A percentile compares a stretch with the other conserved stretches of the same genome.
Evolutionary conservation across 2,329 filamentous ascomycete genomes (phyloP).

Genomic region (Cyphellophora europaea): DNA sequence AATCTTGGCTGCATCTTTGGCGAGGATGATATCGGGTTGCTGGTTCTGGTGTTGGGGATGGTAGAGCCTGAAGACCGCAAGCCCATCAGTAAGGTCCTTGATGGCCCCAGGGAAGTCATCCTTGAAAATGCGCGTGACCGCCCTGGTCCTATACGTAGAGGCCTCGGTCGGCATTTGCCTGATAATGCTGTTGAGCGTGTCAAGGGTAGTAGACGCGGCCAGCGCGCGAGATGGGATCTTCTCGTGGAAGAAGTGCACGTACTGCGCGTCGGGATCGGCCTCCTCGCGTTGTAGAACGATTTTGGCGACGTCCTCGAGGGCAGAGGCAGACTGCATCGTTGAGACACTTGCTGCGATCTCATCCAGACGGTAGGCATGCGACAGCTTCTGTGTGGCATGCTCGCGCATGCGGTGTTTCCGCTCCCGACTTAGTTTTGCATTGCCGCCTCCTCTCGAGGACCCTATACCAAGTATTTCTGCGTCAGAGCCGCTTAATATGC

Average conservation of each 20-base stretch:
- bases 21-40: slow-evolving; percentile 41
- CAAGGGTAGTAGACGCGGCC: slow-evolving; percentile 60
- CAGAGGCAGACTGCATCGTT: slow-evolving; percentile 71
- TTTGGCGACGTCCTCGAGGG: slow-evolving; percentile 65
- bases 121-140: slow-evolving; percentile 66
- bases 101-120: slow-evolving; percentile 62
- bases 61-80: slow-evolving; percentile 46
- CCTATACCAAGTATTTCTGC: slow-evolving; percentile 49
- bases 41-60: slow-evolving; percentile 42
- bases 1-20: slow-evolving; percentile 30
- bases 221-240: slow-evolving; percentile 72
- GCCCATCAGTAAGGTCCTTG: slow-evolving; percentile 59
- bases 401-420: slow-evolving; percentile 71
- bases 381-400: slow-evolving; percentile 68
- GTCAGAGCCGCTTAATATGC: slow-evolving; percentile 37
- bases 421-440: slow-evolving; percentile 63
- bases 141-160: slow-evolving; percentile 62
- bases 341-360: slow-evolving; percentile 77
- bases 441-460: slow-evolving; percentile 44
- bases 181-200: slow-evolving; percentile 60
- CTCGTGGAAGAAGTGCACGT: slow-evolving; percentile 89
- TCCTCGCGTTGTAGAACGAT: slow-evolving; percentile 62
- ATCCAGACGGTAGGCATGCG: slow-evolving; percentile 68
- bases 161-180: slow-evolving; percentile 52
- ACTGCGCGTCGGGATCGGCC: slow-evolving; percentile 64